phyloP scores from a whole-genome alignment of 139 green algal genomes.

The Chlamydomonas sp. region DNA sequence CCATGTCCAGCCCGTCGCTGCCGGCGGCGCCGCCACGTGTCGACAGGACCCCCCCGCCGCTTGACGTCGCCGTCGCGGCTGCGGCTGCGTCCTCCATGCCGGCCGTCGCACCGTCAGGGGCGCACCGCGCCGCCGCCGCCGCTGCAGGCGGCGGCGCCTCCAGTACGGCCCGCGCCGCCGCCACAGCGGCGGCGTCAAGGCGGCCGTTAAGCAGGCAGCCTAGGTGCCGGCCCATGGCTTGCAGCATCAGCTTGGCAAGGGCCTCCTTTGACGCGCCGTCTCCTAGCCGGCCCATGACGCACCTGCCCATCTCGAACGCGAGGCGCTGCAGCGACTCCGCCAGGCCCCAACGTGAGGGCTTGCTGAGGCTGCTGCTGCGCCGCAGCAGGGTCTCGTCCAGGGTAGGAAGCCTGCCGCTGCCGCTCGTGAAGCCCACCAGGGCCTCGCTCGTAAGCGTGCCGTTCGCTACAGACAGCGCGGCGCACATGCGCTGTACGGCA shows the following conservation, averaged over 20 bases:
- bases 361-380: too few species aligned
- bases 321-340: slow-evolving; percentile 29
- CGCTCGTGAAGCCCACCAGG: too few species aligned
- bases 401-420: too few species aligned
- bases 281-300: slow-evolving; percentile 17
- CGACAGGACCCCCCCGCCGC: too few species aligned
- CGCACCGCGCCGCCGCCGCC: neutral
- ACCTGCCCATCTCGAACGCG: slow-evolving; percentile 40
- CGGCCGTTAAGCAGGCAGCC: slow-evolving; percentile 34
- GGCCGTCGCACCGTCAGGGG: neutral
- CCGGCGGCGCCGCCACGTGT: neutral
- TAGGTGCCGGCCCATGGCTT: slow-evolving; percentile 41
- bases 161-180: slow-evolving; percentile 3
- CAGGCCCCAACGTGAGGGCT: slow-evolving; percentile 15
- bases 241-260: slow-evolving; percentile 41
- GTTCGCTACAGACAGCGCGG: slow-evolving; percentile 20
- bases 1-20: neutral
- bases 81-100: neutral
- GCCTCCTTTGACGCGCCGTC: neutral
- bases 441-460: neutral
- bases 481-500: slow-evolving; percentile 23
- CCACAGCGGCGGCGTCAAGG: slow-evolving; percentile 20
- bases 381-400: too few species aligned
- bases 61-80: neutral
- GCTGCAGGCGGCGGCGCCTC: neutral